These are phyloP conservation scores for Coniosporium tulheliwenetii DNA, from an alignment of 2,329 filamentous ascomycete species.

Conservation along the genomic window DNA sequence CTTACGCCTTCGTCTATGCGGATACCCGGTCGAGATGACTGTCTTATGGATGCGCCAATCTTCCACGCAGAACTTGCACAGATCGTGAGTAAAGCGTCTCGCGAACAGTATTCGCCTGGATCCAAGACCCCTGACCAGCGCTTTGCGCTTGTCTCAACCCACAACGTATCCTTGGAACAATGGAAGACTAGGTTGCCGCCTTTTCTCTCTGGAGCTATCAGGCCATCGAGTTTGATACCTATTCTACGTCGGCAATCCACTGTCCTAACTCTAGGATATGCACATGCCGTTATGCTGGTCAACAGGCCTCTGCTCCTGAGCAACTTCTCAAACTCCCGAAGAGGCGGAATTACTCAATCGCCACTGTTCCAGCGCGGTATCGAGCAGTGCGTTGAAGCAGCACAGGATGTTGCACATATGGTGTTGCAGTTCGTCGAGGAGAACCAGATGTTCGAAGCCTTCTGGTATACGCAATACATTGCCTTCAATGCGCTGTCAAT, in stretches of 20 bases:
- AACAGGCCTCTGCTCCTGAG: constrained; percentile 38
- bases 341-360: constrained; percentile 8
- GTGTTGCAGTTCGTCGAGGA: constrained; percentile 26
- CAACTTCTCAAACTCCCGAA: constrained; percentile 20
- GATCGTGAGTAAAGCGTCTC: constrained; percentile 12
- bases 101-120: constrained; percentile 11
- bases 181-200: constrained; percentile 31
- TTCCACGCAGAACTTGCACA: constrained; percentile 13
- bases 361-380: constrained; percentile 19
- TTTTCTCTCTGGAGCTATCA: constrained; percentile 19
- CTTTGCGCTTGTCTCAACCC: constrained; percentile 18
- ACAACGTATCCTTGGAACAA: constrained; percentile 23
- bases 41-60: constrained; percentile 14
- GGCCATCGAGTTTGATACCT: constrained; percentile 28
- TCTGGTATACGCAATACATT: constrained; percentile 40
- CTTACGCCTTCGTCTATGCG: constrained; percentile 4
- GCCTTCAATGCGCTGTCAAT: constrained; percentile 39
- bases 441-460: constrained; percentile 27
- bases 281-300: constrained; percentile 40
- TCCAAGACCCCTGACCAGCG: constrained; percentile 7
- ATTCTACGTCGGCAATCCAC: constrained; percentile 38
- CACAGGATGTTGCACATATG: constrained; percentile 28
- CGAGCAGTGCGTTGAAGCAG: constrained; percentile 30
- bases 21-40: constrained; percentile 17
- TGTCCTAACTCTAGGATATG: constrained; percentile 37